Percentiles rank a stretch among this genome's conserved stretches.
These are phyloP conservation scores for Quercus cerris DNA, from an alignment of 306 rosid genomes.

Conservation along the genomic window DNA sequence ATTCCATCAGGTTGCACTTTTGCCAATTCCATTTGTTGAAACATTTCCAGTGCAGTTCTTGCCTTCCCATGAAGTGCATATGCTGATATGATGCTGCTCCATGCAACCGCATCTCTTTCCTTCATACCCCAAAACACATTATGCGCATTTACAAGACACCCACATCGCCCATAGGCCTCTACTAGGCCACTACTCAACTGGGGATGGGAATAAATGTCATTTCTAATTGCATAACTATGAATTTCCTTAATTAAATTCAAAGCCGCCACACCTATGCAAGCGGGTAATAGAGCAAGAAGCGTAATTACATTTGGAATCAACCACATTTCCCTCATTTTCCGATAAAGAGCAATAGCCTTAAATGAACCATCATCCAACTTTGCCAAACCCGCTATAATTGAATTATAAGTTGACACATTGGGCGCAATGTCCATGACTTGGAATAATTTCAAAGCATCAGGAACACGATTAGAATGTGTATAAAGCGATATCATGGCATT, in stretches of 20 bases:
- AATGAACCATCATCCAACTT: slow-evolving; percentile 32
- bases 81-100: slow-evolving; percentile 76
- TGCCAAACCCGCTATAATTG: slow-evolving; percentile 54
- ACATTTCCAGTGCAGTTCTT: slow-evolving; percentile 43
- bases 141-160: slow-evolving; percentile 41
- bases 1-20: slow-evolving; percentile 61
- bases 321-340: slow-evolving; percentile 36
- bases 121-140: slow-evolving; percentile 37
- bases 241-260: slow-evolving; percentile 64
- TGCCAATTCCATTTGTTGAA: slow-evolving; percentile 51
- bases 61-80: slow-evolving; percentile 76
- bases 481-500: slow-evolving; percentile 59
- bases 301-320: slow-evolving; percentile 53
- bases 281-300: slow-evolving; percentile 61
- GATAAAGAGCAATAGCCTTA: slow-evolving; percentile 47
- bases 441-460: slow-evolving; percentile 42
- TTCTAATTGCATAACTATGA: slow-evolving; percentile 61
- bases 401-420: slow-evolving; percentile 50
- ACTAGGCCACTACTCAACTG: slow-evolving; percentile 64
- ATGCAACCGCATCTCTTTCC: slow-evolving; percentile 66
- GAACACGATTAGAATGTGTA: slow-evolving; percentile 23
- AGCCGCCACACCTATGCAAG: slow-evolving; percentile 46
- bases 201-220: slow-evolving; percentile 35
- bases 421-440: slow-evolving; percentile 50
- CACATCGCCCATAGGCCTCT: slow-evolving; percentile 77